These are phyloP conservation scores for Falciphora oryzae DNA, from an alignment of 2,329 filamentous ascomycete species.

Conservation along the genomic window DNA sequence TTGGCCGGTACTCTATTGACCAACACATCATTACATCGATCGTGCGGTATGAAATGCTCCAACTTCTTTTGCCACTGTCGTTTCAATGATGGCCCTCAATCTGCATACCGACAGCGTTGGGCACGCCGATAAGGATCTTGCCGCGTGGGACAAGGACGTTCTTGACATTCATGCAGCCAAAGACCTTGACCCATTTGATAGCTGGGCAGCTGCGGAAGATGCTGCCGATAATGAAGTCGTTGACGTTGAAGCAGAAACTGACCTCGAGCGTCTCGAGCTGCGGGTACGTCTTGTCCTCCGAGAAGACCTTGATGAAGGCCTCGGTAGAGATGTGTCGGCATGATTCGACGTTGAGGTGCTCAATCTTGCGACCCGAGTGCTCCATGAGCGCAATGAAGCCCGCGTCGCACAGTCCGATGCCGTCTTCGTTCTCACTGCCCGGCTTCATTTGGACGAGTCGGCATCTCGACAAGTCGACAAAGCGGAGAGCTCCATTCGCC, in stretches of 20 bases:
- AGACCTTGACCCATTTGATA: conserved; percentile 54
- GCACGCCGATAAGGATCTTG: conserved; percentile 51
- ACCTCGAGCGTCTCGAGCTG: conserved; percentile 67
- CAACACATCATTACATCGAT: background rate
- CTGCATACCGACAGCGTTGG: conserved; percentile 55
- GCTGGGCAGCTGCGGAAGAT: conserved; percentile 61
- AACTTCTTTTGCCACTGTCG: background rate
- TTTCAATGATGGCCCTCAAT: conserved; percentile 38
- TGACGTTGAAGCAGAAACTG: conserved; percentile 66
- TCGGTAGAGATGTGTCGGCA: conserved; percentile 73
- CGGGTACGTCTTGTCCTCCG: conserved; percentile 54
- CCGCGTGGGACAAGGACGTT: conserved; percentile 48
- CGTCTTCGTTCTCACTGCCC: conserved; percentile 51
- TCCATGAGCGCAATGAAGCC: conserved; percentile 79
- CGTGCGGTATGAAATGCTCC: background rate
- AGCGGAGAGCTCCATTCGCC: conserved; percentile 64
- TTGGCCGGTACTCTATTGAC: background rate
- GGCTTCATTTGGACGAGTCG: conserved; percentile 64
- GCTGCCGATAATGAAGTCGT: conserved; percentile 56
- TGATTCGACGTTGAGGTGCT: conserved; percentile 69
- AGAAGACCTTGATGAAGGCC: conserved; percentile 72
- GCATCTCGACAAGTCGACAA: conserved; percentile 70
- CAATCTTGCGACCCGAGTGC: conserved; percentile 66
- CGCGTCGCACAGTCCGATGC: conserved; percentile 66
- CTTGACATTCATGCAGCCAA: conserved; percentile 59